Evolutionary conservation across 805 yeast genomes (phyloP).

Genomic region (Sugiyamaella lignohabitans): DNA sequence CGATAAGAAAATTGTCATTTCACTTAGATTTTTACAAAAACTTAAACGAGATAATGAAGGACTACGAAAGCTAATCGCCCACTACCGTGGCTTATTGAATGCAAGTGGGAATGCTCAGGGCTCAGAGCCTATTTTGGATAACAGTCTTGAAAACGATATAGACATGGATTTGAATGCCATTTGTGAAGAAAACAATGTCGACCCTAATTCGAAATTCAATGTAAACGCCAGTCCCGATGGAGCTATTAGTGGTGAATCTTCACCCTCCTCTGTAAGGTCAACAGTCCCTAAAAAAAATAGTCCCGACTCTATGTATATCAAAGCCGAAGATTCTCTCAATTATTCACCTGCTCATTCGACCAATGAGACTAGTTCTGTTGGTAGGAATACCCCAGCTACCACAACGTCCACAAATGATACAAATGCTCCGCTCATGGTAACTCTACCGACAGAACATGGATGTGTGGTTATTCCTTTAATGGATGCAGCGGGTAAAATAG

Average conservation of each 20-base stretch:
- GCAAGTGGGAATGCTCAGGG: background rate
- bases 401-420: background rate
- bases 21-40: slow-evolving; percentile 18
- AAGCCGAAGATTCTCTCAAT: background rate
- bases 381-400: background rate
- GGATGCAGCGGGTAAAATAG: slow-evolving; percentile 1
- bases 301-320: no score
- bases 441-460: background rate
- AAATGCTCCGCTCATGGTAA: background rate
- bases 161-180: background rate
- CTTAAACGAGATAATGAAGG: slow-evolving; percentile 18
- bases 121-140: background rate
- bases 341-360: background rate
- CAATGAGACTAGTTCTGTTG: background rate
- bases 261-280: background rate
- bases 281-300: background rate
- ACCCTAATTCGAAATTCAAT: background rate
- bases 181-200: background rate
- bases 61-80: slow-evolving; percentile 8
- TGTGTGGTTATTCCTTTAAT: slow-evolving; percentile 3
- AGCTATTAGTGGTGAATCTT: background rate
- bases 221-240: background rate
- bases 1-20: slow-evolving; percentile 23
- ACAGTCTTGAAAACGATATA: background rate
- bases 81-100: background rate